Base-by-base conservation (phyloP, 2,329 filamentous ascomycete species). In the Cercospora sojina region DNA sequence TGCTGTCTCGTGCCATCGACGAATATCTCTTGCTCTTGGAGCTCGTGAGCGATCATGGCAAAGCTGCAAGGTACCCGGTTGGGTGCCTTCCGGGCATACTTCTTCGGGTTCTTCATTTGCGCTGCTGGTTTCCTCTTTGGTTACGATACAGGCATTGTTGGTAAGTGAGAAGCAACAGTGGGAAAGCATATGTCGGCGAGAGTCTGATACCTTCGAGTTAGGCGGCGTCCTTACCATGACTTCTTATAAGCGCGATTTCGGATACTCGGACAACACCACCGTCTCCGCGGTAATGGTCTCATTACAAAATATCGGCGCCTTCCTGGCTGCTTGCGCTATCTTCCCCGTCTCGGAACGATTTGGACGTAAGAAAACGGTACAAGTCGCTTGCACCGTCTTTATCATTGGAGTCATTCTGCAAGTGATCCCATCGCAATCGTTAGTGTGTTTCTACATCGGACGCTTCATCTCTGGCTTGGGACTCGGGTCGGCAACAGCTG, bases 251-350 rank as follows among this genome's bases (percentile, higher is more conserved):
- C 25, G 64, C n/a, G 71, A 74, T 65, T 75, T 74, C 47, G 64
- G 68, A 9, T 75, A 74, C 59, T 70, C 61, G 1, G 65, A 70
- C 55, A 72, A 71, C 25, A 75, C 73, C 5, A 74, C 70, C 74
- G 79, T 74, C 60, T 67, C 64, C 18, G 70, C 73, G 4, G 81
- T 84, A 58, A 80, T 81, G 38, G 81, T 84, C 20, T 80, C 81
- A 2, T 80, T 85, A 18, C 83, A 85, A 62, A 83, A 85, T 67
- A 80, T 83, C 8, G 84, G 83, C 25, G 83, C 83, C 35, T 83
- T 86, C 66, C 80, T 83, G 29, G 83, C 83, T 23, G 84, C 83
- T 66, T 81, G 85, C 62, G 70, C 79, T 29, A 80, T 84, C 59
- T 84, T 82, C 76, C 82, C 83, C 0, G 61, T 85, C 9, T 83